Base-by-base conservation (phyloP, 78 protist genomes). In the Guillardia theta region DNA sequence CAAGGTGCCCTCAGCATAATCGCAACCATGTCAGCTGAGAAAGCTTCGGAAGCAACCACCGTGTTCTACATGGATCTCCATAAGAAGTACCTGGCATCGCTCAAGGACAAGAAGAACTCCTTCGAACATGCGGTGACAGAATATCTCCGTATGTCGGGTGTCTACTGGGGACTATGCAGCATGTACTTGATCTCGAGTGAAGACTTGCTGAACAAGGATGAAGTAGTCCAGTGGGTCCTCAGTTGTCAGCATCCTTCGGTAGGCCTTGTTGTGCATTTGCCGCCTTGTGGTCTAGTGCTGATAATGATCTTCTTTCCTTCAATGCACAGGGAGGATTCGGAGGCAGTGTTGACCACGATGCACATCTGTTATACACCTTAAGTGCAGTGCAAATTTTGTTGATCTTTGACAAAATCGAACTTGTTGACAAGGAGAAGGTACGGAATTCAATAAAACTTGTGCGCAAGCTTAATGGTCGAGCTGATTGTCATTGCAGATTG, bases 311-410 rank as follows among this genome's bases (percentile, higher is more conserved):
- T 36, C 24, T 77, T n/a, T 77, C 15, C 22, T n/a, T 77, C n/a
- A 9, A 83, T 83, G 8, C n/a, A 83, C 18, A 15, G 6, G 98
- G 99, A 37, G 99, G 99, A 22, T 99, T 98, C 54, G 97, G 97
- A 0, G 99, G 99, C 12, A 97, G 96, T 87, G 37, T 41, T 30
- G 97, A 94, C 36, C 99, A 99, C 88, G 99, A 99, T 76, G 93
- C 99, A 19, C 99, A 99, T 94, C 22, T 99, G 24, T 96, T 98
- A 30, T 98, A 98, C 95, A 99, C 99, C 4, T 95, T 98, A 21
- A 92, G 92, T 41, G 99, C 99, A 1, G 95, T 99, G 27, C 99
- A 99, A 76, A 83, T 98, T n/a, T 95, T 98, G 37, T 48, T 88
- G 5, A 64, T 97, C 39, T 90, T 95, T 8, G 98, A 95, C 94